phyloP scores from a whole-genome alignment of 2,329 filamentous ascomycete species.

The Hypoxylon sp. region DNA sequence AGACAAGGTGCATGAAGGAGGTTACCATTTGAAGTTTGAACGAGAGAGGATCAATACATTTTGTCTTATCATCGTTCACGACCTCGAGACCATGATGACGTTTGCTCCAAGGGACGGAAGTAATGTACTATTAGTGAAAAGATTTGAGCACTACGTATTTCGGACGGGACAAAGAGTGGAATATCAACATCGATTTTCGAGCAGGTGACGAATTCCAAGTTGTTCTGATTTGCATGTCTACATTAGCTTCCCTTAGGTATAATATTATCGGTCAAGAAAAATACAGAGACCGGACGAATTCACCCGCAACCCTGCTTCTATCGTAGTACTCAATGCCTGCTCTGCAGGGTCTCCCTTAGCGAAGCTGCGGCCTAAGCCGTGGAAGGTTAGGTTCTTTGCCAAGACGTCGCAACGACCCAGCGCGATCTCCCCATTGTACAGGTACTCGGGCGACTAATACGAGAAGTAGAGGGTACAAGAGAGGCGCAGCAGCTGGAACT shows the following conservation, averaged over 20 bases:
- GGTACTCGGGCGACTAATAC: constrained; percentile 36
- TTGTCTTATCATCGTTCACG: constrained; percentile 44
- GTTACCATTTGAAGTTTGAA: constrained; percentile 39
- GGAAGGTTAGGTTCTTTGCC: constrained; percentile 30
- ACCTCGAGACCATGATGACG: constrained; percentile 39
- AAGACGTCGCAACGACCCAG: constrained; percentile 32
- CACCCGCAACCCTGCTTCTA: constrained; percentile 8
- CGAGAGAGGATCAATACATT: constrained; percentile 41
- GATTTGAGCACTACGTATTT: constrained; percentile 49
- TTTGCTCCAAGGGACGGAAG: constrained; percentile 39
- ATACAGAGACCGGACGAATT: constrained; percentile 11
- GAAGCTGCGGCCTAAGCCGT: constrained; percentile 20
- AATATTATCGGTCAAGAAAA: constrained; percentile 10
- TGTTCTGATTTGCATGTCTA: constrained; percentile 3
- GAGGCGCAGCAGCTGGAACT: constrained; percentile 33
- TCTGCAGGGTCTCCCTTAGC: constrained; percentile 16
- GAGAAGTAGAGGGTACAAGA: constrained; percentile 36
- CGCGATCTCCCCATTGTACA: constrained; percentile 32
- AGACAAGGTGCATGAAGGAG: constrained; percentile 39
- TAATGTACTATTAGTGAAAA: constrained; percentile 53
- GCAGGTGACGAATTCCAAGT: background rate
- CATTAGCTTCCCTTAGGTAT: constrained; percentile 1
- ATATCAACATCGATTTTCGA: constrained; percentile 44
- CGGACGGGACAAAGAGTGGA: constrained; percentile 39
- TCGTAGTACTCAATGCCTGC: constrained; percentile 11